Evolutionary conservation across 352 stramenopile species (phyloP).

Genomic region (Pythium brachiatum): DNA sequence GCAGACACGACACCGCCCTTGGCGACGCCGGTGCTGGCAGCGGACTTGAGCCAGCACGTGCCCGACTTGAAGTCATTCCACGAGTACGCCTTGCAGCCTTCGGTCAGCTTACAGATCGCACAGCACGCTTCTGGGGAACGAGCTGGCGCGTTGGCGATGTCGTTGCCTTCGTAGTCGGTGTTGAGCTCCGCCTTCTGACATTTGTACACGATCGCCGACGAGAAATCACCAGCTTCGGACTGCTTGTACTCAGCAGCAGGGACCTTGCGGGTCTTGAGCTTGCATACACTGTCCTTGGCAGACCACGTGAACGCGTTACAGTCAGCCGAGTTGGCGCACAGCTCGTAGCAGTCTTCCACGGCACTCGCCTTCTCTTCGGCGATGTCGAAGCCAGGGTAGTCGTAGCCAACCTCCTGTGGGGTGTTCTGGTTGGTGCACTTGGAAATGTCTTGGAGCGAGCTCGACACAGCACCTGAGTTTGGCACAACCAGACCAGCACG

Average conservation of each 20-base stretch:
- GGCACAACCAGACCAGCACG: constrained; percentile 27
- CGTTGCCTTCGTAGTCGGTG: constrained; percentile 26
- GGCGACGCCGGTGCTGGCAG: constrained; percentile 3
- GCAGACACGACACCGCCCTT: constrained; percentile 28
- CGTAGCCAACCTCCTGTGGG: constrained; percentile 21
- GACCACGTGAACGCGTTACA: constrained; percentile 38
- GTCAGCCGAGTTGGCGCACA: constrained; percentile 9
- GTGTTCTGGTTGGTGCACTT: constrained; percentile 26
- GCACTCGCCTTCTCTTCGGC: neutral
- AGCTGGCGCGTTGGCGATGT: constrained; percentile 21
- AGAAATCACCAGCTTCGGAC: constrained; percentile 1
- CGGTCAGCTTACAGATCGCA: constrained; percentile 27
- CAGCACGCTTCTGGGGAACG: constrained; percentile 33
- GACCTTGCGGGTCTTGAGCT: constrained; percentile 31
- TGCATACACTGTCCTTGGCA: constrained; percentile 22
- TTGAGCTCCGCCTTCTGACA: constrained; percentile 27
- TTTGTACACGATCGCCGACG: constrained; percentile 35
- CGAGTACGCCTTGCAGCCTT: constrained; percentile 30
- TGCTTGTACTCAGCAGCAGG: constrained; percentile 9
- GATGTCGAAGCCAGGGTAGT: constrained; percentile 34
- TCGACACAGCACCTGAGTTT: constrained; percentile 19
- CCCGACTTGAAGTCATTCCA: constrained; percentile 33
- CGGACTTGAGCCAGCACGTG: constrained; percentile 42
- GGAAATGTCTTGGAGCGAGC: constrained; percentile 29
- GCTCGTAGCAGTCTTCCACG: constrained; percentile 24